phyloP scores from a whole-genome alignment of 805 yeast species.

The Clavispora santaluciae region DNA sequence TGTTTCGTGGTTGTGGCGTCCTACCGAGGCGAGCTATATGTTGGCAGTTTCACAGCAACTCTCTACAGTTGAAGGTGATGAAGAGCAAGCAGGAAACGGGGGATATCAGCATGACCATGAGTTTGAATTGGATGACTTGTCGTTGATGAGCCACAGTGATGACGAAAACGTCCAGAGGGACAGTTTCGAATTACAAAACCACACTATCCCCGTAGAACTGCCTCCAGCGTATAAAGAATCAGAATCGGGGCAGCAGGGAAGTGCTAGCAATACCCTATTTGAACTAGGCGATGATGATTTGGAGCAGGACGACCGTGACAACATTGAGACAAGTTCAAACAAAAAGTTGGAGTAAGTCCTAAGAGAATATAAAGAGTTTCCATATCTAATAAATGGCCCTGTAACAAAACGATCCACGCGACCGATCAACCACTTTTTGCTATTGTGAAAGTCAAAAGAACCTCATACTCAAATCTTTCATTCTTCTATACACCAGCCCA shows the following conservation, averaged over 20 bases:
- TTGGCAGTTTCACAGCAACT: conserved; percentile 91
- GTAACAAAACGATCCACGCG: too few species aligned
- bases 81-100: conserved; percentile 12
- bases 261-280: conserved; percentile 30
- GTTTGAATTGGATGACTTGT: conserved; percentile 55
- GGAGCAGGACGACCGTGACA: conserved; percentile 7
- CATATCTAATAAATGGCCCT: too few species aligned
- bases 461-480: neutral
- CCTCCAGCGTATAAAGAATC: conserved; percentile 32
- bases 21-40: conserved; percentile 91
- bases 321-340: neutral
- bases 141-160: conserved; percentile 47
- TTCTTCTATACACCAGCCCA: conserved; percentile 29
- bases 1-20: conserved; percentile 93
- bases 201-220: conserved; percentile 13
- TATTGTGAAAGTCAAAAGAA: too few species aligned
- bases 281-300: conserved; percentile 38
- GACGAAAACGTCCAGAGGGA: conserved; percentile 29
- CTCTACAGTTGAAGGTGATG: conserved; percentile 69
- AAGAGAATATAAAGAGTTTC: neutral
- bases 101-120: conserved; percentile 43
- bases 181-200: conserved; percentile 34
- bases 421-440: too few species aligned
- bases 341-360: neutral
- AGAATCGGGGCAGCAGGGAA: conserved; percentile 10